These are phyloP conservation scores for Sophora flavescens DNA, from an alignment of 306 rosid species.

Conservation along the genomic window DNA sequence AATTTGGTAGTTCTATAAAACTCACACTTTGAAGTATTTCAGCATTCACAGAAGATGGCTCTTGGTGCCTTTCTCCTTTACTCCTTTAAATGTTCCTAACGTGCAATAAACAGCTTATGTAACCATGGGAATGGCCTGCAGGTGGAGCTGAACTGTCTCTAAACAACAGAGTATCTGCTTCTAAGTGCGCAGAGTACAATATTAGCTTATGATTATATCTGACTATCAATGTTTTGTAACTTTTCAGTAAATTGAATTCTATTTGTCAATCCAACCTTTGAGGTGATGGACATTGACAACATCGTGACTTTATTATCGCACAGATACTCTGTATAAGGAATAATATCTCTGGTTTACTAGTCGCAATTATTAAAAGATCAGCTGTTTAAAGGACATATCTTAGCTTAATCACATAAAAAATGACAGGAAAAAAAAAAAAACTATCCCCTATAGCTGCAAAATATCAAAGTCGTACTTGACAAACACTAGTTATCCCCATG, in stretches of 20 bases:
- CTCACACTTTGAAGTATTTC: constrained; percentile 26
- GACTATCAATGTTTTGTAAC: constrained; percentile 27
- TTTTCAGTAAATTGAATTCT: constrained; percentile 16
- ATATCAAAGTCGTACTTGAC: too few species aligned
- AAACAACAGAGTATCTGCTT: constrained; percentile 29
- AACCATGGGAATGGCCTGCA: constrained; percentile 29
- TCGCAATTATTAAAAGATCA: too few species aligned
- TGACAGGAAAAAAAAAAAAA: too few species aligned
- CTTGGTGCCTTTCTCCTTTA: constrained; percentile 29
- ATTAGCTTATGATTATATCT: neutral
- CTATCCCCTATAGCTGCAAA: too few species aligned
- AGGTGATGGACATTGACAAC: neutral
- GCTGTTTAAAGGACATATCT: too few species aligned
- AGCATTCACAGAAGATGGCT: constrained; percentile 26
- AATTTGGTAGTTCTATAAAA: constrained; percentile 40
- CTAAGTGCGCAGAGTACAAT: neutral
- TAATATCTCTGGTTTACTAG: too few species aligned
- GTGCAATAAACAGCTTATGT: constrained; percentile 29
- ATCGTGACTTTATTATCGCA: neutral
- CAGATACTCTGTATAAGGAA: neutral
- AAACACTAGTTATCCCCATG: too few species aligned
- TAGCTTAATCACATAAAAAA: too few species aligned
- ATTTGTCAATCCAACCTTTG: neutral
- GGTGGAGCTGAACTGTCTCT: constrained; percentile 32
- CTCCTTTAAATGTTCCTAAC: neutral